Evolutionary conservation across 805 yeast genomes (phyloP).

Genomic region (Yamadazyma kitorensis): DNA sequence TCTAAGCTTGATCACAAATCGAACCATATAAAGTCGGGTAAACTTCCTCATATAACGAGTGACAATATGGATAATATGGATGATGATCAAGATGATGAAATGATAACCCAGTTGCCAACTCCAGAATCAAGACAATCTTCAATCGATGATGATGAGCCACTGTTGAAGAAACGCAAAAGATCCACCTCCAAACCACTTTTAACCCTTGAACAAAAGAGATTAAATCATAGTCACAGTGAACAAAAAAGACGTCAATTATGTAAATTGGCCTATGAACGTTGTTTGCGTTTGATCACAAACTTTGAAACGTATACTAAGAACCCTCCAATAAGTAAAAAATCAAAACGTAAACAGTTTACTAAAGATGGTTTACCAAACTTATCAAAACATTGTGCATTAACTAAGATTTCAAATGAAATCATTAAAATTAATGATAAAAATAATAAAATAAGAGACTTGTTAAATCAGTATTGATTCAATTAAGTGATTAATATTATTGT

Average conservation of each 20-base stretch:
- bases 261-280: constrained; percentile 43
- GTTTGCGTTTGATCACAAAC: constrained; percentile 37
- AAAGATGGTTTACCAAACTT: constrained; percentile 46
- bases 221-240: constrained; percentile 42
- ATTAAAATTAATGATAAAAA: constrained; percentile 30
- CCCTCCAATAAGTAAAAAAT: constrained; percentile 27
- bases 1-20: too few species aligned
- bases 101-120: constrained; percentile 26
- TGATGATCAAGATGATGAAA: neutral
- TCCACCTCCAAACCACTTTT: constrained; percentile 34
- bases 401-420: constrained; percentile 39
- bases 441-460: constrained; percentile 28
- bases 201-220: constrained; percentile 37
- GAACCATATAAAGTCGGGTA: too few species aligned
- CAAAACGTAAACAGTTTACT: constrained; percentile 36
- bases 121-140: constrained; percentile 32
- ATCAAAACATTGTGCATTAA: constrained; percentile 42
- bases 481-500: too few species aligned
- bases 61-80: neutral
- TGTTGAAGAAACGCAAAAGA: constrained; percentile 22
- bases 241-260: constrained; percentile 44
- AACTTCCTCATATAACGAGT: neutral
- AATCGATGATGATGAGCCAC: constrained; percentile 12
- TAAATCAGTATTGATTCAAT: too few species aligned
- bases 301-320: constrained; percentile 36